Evolutionary conservation across 345 rosid species (phyloP).

Genomic region (Durio zibethinus): DNA sequence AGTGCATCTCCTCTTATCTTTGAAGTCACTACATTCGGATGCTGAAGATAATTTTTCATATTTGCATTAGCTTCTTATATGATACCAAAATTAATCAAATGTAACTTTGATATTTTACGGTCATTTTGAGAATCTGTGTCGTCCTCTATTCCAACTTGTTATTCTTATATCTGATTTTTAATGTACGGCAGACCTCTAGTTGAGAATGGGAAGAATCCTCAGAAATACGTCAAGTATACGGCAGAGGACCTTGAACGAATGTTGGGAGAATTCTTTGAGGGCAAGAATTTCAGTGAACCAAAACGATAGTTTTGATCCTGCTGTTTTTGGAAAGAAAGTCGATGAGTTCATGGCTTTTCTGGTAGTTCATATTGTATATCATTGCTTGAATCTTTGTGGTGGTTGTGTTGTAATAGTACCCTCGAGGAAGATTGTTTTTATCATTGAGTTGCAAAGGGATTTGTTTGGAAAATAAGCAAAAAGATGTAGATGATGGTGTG

Average conservation of each 20-base stretch:
- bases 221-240: constrained; percentile 72
- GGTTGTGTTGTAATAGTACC: not conserved
- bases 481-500: not conserved
- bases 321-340: not conserved
- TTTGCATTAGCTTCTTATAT: not conserved
- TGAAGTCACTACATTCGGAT: too few relatives aligned
- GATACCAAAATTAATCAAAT: not conserved
- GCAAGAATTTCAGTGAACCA: constrained; percentile 67
- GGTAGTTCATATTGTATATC: not conserved
- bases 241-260: constrained; percentile 93
- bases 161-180: not conserved
- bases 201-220: constrained; percentile 78
- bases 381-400: not conserved
- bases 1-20: too few relatives aligned
- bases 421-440: not conserved
- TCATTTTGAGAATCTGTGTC: not conserved
- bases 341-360: not conserved
- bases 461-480: not conserved
- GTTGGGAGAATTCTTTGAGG: constrained; percentile 93
- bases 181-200: constrained; percentile 66
- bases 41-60: too few relatives aligned
- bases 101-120: not conserved
- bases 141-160: not conserved
- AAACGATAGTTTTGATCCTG: constrained; percentile 41
- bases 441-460: not conserved